phyloP scores from a whole-genome alignment of 495 filamentous ascomycete species.

The Penicillium roqueforti region DNA sequence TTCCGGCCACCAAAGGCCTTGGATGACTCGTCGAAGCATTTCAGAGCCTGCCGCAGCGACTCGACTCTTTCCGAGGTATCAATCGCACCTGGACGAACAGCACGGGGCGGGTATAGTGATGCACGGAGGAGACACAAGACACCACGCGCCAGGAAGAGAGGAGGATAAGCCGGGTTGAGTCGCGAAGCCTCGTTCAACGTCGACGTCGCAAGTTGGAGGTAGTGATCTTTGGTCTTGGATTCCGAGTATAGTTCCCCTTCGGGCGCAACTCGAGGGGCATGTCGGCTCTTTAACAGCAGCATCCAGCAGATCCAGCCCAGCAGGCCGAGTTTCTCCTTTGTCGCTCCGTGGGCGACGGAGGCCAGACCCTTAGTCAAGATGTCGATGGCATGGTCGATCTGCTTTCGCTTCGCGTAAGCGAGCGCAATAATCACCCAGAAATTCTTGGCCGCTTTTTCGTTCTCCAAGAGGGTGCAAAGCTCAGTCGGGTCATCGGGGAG shows the following conservation, averaged over 20 bases:
- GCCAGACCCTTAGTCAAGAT: constrained; percentile 79
- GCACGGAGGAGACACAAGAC: constrained; percentile 84
- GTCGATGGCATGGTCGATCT: constrained; percentile 90
- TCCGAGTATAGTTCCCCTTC: constrained; percentile 62
- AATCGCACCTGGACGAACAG: constrained; percentile 52
- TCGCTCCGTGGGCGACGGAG: constrained; percentile 63
- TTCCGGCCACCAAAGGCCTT: constrained; percentile 79
- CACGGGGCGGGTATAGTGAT: constrained; percentile 72
- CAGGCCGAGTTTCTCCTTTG: constrained; percentile 81
- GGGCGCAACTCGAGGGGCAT: constrained; percentile 73
- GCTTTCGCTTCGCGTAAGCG: constrained; percentile 94
- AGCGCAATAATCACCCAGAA: constrained; percentile 96
- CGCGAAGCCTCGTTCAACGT: constrained; percentile 89
- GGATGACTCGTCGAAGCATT: constrained; percentile 89
- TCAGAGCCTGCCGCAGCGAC: constrained; percentile 73
- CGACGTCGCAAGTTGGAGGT: constrained; percentile 82
- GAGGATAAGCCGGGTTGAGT: constrained; percentile 86
- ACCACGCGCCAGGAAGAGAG: constrained; percentile 85
- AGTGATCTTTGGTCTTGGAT: constrained; percentile 84
- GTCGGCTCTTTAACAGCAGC: constrained; percentile 84
- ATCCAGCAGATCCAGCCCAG: constrained; percentile 87
- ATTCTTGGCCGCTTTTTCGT: constrained; percentile 77
- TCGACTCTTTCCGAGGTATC: constrained; percentile 74
- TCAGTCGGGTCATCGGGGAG: constrained; percentile 94
- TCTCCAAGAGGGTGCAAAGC: constrained; percentile 88